phyloP scores from a whole-genome alignment of 768 basidiomycete genomes.

The Boletus barrowsii region DNA sequence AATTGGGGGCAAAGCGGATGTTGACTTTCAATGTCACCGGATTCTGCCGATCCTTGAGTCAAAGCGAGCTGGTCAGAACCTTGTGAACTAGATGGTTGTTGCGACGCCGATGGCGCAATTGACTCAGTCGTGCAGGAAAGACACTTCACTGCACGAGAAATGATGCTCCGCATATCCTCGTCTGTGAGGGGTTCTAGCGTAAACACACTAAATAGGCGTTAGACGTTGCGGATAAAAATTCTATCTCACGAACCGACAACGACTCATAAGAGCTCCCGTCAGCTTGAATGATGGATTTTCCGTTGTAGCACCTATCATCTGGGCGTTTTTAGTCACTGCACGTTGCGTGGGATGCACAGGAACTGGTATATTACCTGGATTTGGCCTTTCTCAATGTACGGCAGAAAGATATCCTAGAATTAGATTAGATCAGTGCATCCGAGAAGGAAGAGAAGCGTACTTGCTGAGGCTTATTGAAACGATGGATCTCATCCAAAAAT shows the following conservation, averaged over 20 bases:
- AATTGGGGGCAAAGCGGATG: constrained; percentile 37
- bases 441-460: constrained; percentile 28
- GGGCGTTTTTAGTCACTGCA: not conserved
- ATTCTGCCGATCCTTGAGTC: constrained; percentile 18
- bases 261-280: constrained; percentile 67
- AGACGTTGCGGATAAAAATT: constrained; percentile 4
- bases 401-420: constrained; percentile 71
- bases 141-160: constrained; percentile 50
- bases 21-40: constrained; percentile 12
- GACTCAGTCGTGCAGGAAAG: constrained; percentile 21
- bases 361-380: constrained; percentile 47
- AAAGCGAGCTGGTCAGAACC: constrained; percentile 14
- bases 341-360: not conserved
- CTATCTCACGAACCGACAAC: constrained; percentile 58
- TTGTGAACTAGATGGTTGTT: constrained; percentile 16
- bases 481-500: constrained; percentile 84
- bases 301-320: constrained; percentile 82
- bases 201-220: constrained; percentile 56
- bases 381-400: constrained; percentile 74
- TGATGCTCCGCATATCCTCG: constrained; percentile 54
- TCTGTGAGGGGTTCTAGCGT: constrained; percentile 66
- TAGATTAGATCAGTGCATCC: constrained; percentile 9
- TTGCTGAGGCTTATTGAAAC: constrained; percentile 71
- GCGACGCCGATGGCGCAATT: not conserved
- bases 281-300: constrained; percentile 89